Conservation (phyloP, 768 basidiomycete genomes). For the Termitomyces sp. region DNA sequence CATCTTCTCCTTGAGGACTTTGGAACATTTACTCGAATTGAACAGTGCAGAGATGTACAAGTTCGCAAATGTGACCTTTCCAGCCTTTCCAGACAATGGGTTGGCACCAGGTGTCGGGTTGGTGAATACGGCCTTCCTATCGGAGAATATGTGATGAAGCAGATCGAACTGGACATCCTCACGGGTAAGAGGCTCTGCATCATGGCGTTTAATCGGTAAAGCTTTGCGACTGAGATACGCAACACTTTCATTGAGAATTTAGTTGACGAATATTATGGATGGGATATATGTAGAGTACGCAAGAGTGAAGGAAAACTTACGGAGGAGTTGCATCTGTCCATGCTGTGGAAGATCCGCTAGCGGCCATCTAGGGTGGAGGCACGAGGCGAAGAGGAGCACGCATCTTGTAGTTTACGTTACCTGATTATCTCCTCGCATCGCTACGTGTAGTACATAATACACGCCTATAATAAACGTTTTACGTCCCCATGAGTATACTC, state of each 20-base stretch:
- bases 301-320: conserved; percentile 29
- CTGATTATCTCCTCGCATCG: conserved; percentile 11
- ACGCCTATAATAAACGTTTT: neutral
- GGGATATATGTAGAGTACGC: neutral
- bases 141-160: conserved; percentile 71
- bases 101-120: conserved; percentile 41
- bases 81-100: conserved; percentile 41
- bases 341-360: conserved; percentile 22
- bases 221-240: conserved; percentile 65
- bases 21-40: conserved; percentile 79
- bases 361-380: conserved; percentile 36
- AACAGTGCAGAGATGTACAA: conserved; percentile 80
- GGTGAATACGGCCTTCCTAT: conserved; percentile 66
- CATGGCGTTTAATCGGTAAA: conserved; percentile 74
- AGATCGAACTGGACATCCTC: conserved; percentile 87
- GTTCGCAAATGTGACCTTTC: conserved; percentile 70
- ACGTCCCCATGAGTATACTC: neutral
- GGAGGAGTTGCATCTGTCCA: conserved; percentile 52
- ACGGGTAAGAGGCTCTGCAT: conserved; percentile 78
- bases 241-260: conserved; percentile 26
- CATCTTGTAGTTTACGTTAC: conserved; percentile 10
- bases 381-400: conserved; percentile 21
- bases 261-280: neutral
- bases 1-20: conserved; percentile 87
- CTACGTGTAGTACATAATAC: conserved; percentile 2